Percentiles rank a stretch among this genome's conserved stretches.
Evolutionary conservation across 2,329 filamentous ascomycete species (phyloP).

Genomic region (Metarhizium sp.): DNA sequence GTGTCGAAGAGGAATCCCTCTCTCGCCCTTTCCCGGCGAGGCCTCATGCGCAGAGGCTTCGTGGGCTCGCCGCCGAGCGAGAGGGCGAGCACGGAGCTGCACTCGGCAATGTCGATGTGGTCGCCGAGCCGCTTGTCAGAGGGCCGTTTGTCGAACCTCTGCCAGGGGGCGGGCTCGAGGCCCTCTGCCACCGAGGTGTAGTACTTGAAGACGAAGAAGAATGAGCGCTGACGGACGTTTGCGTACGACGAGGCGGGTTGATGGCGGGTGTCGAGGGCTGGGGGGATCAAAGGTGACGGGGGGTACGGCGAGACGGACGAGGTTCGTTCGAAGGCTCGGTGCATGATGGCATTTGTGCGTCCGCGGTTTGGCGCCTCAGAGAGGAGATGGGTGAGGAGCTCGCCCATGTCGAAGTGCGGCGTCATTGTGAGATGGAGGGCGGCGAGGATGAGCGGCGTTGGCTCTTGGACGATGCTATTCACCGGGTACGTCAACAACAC

Average conservation of each 20-base stretch:
- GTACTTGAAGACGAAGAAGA: constrained; percentile 57
- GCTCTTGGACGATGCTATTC: constrained; percentile 47
- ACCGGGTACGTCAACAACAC: constrained; percentile 3
- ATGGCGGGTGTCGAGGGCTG: constrained; percentile 5
- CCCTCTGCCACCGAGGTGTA: constrained; percentile 50
- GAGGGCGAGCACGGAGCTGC: constrained; percentile 49
- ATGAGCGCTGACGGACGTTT: constrained; percentile 42
- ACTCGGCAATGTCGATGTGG: constrained; percentile 51
- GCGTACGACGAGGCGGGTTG: constrained; percentile 4
- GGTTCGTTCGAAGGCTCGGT: constrained; percentile 34
- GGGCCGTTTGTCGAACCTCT: constrained; percentile 41
- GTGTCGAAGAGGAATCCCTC: constrained; percentile 47
- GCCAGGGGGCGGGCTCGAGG: constrained; percentile 50
- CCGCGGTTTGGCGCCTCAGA: constrained; percentile 34
- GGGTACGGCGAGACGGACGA: constrained; percentile 11
- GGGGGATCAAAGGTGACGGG: constrained; percentile 8
- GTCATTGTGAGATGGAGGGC: constrained; percentile 50
- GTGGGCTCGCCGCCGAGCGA: constrained; percentile 43
- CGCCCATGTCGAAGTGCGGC: constrained; percentile 52
- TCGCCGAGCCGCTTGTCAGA: constrained; percentile 27
- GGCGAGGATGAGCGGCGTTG: constrained; percentile 49
- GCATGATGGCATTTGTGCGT: constrained; percentile 37
- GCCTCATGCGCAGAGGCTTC: constrained; percentile 37
- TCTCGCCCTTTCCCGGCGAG: constrained; percentile 35
- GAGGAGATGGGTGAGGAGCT: constrained; percentile 45